Evolutionary conservation across 495 filamentous ascomycete genomes (phyloP).

Genomic region (Xylaria longipes): DNA sequence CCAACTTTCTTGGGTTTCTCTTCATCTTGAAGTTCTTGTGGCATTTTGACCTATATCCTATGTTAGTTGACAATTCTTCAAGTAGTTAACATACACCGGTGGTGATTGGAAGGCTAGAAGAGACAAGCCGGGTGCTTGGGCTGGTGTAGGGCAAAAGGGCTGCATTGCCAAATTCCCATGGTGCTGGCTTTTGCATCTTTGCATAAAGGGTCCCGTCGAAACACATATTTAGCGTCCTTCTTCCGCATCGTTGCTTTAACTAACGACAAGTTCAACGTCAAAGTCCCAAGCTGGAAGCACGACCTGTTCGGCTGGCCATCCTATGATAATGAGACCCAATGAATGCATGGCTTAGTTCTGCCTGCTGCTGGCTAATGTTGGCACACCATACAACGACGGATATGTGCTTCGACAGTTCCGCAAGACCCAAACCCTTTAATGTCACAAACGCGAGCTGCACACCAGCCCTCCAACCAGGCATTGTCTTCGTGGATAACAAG

Average conservation of each 20-base stretch:
- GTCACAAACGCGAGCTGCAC: not conserved
- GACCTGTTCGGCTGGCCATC: not conserved
- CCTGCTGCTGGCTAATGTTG: not conserved
- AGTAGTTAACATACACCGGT: not conserved
- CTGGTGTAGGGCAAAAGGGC: not conserved
- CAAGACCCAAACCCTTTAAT: not conserved
- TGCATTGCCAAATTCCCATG: not conserved
- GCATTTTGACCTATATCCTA: slow-evolving; percentile 73
- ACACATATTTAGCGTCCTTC: not conserved
- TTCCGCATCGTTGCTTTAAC: not conserved
- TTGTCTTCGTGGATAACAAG: not conserved
- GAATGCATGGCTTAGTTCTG: not conserved
- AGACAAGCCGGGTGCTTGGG: not conserved
- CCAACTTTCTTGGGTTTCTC: slow-evolving; percentile 77
- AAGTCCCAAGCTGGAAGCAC: not conserved
- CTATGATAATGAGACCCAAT: not conserved
- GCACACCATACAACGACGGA: not conserved
- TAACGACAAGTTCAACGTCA: not conserved
- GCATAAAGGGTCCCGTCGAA: not conserved
- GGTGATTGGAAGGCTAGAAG: not conserved
- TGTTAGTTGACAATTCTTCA: not conserved
- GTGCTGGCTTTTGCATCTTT: not conserved
- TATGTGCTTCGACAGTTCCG: not conserved
- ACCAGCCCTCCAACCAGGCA: not conserved
- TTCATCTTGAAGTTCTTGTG: slow-evolving; percentile 99